Evolutionary conservation across 495 filamentous ascomycete genomes (phyloP), one percentile per base, ranked within the genome.

Genomic region (Xylaria castorea): DNA sequence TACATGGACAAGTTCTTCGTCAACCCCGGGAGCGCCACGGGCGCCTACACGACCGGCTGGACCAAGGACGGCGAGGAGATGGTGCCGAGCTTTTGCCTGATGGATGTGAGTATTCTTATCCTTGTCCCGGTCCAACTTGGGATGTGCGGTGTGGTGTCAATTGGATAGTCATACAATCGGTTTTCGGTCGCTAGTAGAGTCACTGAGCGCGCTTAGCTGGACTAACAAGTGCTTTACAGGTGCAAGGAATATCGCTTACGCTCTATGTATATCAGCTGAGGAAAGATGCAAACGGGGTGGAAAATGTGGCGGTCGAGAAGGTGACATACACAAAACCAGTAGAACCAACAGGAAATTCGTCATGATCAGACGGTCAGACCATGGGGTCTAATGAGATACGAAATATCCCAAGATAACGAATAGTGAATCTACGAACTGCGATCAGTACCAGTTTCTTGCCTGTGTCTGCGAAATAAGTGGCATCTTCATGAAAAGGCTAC

Each of bases 1-100:
- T 91, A 98, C 83, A 97, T 98, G 85, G 97, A 96, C 66, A 94
- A 97, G 81, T 99, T 99, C 85, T 99, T 99, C 82, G 91, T 99
- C 55, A 99, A 98, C 79, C 96, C 96, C 2, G 96, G 96, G n/a
- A 97, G 92, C 81, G 95, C 93, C 27, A 97, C 93, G 11, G 94
- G 94, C 14, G 94, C 94, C 0, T 89, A 94, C 79, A 91, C 89
- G 55, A 91, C 90, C 0, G 81, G 81, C 40, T 84, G 81, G 80
- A 78, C 80, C 40, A 71, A 89, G 85, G 87, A 86, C 82, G 64
- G 88, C 25, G 95, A 97, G 79, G 93, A 97, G 48, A 92, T 92
- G 70, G 91, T 91, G 68, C 96, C 96, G 62, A 98, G 97, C 79
- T 99, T 99, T 82, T 97, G 96, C 81, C 82, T 99, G 82, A 98